Base-by-base conservation (phyloP, 192 early-diverging fungal species). In the Spizellomyces sp. region DNA sequence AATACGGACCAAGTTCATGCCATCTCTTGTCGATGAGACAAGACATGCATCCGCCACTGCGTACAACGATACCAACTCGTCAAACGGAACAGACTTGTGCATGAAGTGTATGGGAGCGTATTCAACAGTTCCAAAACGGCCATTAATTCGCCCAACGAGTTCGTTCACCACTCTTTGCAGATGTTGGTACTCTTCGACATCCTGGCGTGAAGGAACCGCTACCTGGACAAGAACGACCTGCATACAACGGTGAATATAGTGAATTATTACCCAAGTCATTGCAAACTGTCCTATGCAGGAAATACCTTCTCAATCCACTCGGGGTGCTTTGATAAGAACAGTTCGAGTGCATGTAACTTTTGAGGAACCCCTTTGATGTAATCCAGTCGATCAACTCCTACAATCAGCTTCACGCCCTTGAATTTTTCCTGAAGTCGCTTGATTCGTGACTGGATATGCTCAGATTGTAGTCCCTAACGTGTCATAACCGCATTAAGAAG, bases 281-380 rank as follows among this genome's bases (percentile, higher is more conserved):
- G 21, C 15, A 21, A 1, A 5, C 21, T 59, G n/a, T 10, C 9
- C 3, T 9, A 8, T 10, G 9, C 44, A 96, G 93, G 27, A 36
- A 36, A 36, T 36, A 36, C 27, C 68, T 93, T 95, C 52, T 93
- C 95, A 45, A 94, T 88, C 83, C 90, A 96, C 74, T 98, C 94
- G 2, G 95, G 94, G 76, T 96, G 88, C 60, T 90, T 75, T 41
- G 83, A 87, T 48, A 99, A 79, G 62, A 99, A 94, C 55, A 94
- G 88, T 76, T 97, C 94, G 45, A 99, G 88, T 0, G 96, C 96
- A 75, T 96, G 94, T 58, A 99, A 78, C 82, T 99, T 99, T 73
- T 99, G 98, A 42, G 98, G 98, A 19, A 99, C 94, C 56, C 97
- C 98, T 84, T 99, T 99, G 84, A 99, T 99, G 77, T 99, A 99